These are phyloP conservation scores for Cucurbitaria berberidis DNA, from an alignment of 2,329 filamentous ascomycete genomes.

Conservation along the genomic window DNA sequence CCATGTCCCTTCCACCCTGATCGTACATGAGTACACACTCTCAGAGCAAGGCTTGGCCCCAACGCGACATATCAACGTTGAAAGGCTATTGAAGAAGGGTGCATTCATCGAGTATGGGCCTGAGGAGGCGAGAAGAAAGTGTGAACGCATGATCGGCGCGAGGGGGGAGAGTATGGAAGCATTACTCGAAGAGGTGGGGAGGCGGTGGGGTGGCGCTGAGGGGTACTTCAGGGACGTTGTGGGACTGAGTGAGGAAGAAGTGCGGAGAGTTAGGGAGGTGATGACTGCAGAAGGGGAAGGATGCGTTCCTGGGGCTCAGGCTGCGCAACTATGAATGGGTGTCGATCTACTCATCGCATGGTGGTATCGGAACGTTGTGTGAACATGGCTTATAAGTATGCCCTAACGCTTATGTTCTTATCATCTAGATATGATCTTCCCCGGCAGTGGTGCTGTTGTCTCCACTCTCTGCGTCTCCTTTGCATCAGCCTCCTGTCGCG, in stretches of 20 bases:
- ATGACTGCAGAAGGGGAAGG: constrained; percentile 14
- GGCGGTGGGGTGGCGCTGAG: constrained; percentile 26
- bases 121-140: constrained; percentile 24
- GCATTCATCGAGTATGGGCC: constrained; percentile 51
- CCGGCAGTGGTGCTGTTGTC: constrained; percentile 14
- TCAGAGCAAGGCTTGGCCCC: constrained; percentile 61
- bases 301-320: not conserved
- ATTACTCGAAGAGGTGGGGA: constrained; percentile 23
- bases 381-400: not conserved
- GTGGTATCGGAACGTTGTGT: not conserved
- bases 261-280: constrained; percentile 15
- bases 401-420: not conserved
- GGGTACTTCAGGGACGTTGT: constrained; percentile 27
- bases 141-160: constrained; percentile 44
- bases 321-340: not conserved
- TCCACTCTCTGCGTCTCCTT: constrained; percentile 18
- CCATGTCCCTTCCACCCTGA: constrained; percentile 62
- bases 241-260: constrained; percentile 20
- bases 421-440: constrained; percentile 33
- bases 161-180: constrained; percentile 45
- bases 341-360: not conserved
- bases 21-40: constrained; percentile 69
- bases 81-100: constrained; percentile 58
- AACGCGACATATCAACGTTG: constrained; percentile 38
- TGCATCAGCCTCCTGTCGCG: constrained; percentile 21